These are phyloP conservation scores for Fusarium torreyae DNA, from an alignment of 2,329 filamentous ascomycete genomes.

Conservation along the genomic window DNA sequence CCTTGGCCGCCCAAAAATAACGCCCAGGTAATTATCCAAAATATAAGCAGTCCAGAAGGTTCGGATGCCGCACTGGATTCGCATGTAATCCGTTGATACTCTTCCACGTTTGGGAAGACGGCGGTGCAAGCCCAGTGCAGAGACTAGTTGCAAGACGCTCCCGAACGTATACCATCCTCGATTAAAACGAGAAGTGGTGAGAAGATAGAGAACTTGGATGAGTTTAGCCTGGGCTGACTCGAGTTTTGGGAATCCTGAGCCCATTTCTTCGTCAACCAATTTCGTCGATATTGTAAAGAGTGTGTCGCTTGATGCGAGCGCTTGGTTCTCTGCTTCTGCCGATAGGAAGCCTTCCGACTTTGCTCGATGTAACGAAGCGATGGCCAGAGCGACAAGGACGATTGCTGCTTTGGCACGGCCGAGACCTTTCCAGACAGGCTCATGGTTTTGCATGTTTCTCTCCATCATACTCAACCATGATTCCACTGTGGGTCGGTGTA, in stretches of 20 bases:
- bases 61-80: conserved; percentile 67
- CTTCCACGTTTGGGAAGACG: conserved; percentile 31
- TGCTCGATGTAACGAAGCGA: not conserved
- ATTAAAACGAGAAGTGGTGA: conserved; percentile 71
- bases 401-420: conserved; percentile 3
- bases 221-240: conserved; percentile 64
- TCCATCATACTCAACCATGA: conserved; percentile 61
- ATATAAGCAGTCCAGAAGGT: conserved; percentile 75
- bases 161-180: conserved; percentile 73
- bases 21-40: conserved; percentile 73
- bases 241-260: not conserved
- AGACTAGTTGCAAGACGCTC: conserved; percentile 66
- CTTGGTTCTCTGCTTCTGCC: not conserved
- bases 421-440: not conserved
- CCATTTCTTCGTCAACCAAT: not conserved
- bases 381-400: not conserved
- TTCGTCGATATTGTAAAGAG: not conserved
- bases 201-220: conserved; percentile 70
- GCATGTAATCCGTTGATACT: conserved; percentile 57
- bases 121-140: conserved; percentile 57
- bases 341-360: not conserved
- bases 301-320: not conserved
- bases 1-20: conserved; percentile 72
- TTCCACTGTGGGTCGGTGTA: conserved; percentile 67
- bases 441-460: conserved; percentile 39